Evolutionary conservation across 169 alveolate species (phyloP).

Genomic region (Plasmodium blacklocki): DNA sequence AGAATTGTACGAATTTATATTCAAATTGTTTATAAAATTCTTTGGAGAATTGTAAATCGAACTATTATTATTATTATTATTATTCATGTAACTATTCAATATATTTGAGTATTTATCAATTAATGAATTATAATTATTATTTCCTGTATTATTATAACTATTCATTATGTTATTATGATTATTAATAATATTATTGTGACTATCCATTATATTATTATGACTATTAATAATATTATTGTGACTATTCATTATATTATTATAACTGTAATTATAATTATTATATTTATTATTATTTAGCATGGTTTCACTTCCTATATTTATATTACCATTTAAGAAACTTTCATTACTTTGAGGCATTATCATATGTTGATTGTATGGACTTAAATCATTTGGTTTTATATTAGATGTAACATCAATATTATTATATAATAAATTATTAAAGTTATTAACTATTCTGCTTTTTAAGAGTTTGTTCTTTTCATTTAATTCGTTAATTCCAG

Average conservation of each 20-base stretch:
- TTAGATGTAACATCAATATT: conserved; percentile 22
- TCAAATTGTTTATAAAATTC: conserved; percentile 15
- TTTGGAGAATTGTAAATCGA: conserved; percentile 16
- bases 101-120: conserved; percentile 71
- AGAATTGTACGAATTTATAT: conserved; percentile 35
- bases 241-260: background rate
- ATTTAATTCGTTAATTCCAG: conserved; percentile 7
- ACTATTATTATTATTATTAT: conserved; percentile 14
- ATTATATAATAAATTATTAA: conserved; percentile 41
- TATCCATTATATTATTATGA: background rate
- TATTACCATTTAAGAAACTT: conserved; percentile 1
- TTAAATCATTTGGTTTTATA: conserved; percentile 8
- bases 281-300: background rate
- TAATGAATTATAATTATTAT: conserved; percentile 35
- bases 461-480: conserved; percentile 19
- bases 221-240: background rate
- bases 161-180: conserved; percentile 21
- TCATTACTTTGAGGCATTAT: conserved; percentile 4
- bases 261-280: background rate
- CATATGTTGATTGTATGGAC: conserved; percentile 8
- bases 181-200: background rate
- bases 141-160: background rate
- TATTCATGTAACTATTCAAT: conserved; percentile 45
- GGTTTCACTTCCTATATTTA: background rate
- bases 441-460: conserved; percentile 53